A percentile compares a stretch with the other conserved stretches of the same genome.
These are phyloP conservation scores for Candida suzukii DNA, from an alignment of 805 yeast genomes.

Conservation along the genomic window DNA sequence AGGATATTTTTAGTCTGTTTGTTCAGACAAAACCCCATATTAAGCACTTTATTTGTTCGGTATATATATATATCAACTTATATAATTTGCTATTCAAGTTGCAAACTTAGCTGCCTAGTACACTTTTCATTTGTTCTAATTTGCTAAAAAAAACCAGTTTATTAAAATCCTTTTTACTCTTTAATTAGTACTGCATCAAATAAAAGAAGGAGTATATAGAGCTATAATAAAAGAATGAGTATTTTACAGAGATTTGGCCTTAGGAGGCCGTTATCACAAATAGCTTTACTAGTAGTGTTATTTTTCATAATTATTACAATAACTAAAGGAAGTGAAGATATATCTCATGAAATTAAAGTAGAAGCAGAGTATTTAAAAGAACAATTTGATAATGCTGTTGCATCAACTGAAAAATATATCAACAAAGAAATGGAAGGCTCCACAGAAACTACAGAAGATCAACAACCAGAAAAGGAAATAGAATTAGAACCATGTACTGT, in stretches of 20 bases:
- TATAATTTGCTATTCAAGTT: too few species aligned
- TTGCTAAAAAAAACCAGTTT: too few species aligned
- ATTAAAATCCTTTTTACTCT: too few species aligned
- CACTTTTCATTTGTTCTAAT: too few species aligned
- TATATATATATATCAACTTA: too few species aligned
- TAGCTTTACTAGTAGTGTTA: background rate
- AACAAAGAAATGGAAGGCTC: background rate
- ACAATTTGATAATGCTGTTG: background rate
- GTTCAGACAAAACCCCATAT: too few species aligned
- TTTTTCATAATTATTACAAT: background rate
- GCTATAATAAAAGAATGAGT: too few species aligned
- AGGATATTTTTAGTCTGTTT: too few species aligned
- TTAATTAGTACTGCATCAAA: too few species aligned
- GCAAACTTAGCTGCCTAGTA: too few species aligned
- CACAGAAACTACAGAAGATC: background rate
- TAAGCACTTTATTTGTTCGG: too few species aligned
- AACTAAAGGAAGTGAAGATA: background rate
- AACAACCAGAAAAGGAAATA: background rate
- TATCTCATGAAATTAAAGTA: background rate
- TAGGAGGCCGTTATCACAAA: background rate
- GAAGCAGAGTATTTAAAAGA: slow-evolving; percentile 1
- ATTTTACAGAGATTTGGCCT: background rate
- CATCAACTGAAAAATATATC: background rate
- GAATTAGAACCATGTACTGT: slow-evolving; percentile 64
- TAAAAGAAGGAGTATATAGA: too few species aligned